Evolutionary conservation across 1,284 basidiomycete genomes (phyloP).

Genomic region (Moesziomyces globuligerus): DNA sequence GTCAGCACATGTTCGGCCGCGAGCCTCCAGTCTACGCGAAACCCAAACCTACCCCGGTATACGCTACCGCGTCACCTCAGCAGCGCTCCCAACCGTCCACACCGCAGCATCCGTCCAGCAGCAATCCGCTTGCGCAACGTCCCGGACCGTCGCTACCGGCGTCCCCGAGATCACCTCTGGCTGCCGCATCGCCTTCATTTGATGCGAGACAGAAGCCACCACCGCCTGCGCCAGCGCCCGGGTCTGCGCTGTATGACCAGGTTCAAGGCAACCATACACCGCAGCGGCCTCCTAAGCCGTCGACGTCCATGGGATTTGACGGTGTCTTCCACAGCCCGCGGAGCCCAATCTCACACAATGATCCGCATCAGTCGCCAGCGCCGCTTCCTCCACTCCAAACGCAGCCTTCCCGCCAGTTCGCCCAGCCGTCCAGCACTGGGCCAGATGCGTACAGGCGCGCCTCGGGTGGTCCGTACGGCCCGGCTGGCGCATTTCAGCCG

Average conservation of each 20-base stretch:
- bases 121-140: conserved; percentile 7
- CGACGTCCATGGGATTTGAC: conserved; percentile 16
- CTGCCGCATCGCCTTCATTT: conserved; percentile 7
- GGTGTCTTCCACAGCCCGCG: conserved; percentile 22
- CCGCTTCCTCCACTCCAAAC: conserved; percentile 2
- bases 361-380: conserved; percentile 9
- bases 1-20: conserved; percentile 82
- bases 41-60: conserved; percentile 69
- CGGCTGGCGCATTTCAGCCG: background rate
- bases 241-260: conserved; percentile 12
- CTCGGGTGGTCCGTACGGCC: conserved; percentile 4
- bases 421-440: background rate
- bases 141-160: conserved; percentile 25
- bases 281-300: conserved; percentile 41
- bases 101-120: conserved; percentile 31
- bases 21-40: conserved; percentile 92
- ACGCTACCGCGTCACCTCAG: conserved; percentile 24
- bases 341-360: conserved; percentile 8
- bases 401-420: conserved; percentile 18
- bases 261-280: conserved; percentile 11
- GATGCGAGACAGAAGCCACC: conserved; percentile 31
- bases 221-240: conserved; percentile 24
- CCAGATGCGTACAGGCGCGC: conserved; percentile 10
- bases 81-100: conserved; percentile 39
- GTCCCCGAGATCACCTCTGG: conserved; percentile 22